Percentiles rank a stretch among this genome's conserved stretches.
These are phyloP conservation scores for Pisolithus albus DNA, from an alignment of 768 basidiomycete genomes.

Conservation along the genomic window DNA sequence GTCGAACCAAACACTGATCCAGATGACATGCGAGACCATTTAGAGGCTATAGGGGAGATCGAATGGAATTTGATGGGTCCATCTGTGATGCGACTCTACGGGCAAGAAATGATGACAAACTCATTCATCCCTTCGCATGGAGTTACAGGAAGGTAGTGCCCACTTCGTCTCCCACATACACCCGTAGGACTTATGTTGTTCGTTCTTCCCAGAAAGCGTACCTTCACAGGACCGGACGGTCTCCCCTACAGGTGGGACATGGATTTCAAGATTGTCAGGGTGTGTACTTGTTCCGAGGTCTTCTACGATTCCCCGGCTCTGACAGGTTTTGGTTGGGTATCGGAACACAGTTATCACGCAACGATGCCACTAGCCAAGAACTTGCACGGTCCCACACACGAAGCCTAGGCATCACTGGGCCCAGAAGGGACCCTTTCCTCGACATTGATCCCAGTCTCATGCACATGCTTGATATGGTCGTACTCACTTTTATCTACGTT, in stretches of 20 bases:
- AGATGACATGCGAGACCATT: conserved; percentile 22
- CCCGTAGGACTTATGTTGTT: not conserved
- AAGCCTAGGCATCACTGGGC: conserved; percentile 15
- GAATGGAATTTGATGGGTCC: conserved; percentile 28
- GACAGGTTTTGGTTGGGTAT: not conserved
- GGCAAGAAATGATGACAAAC: conserved; percentile 18
- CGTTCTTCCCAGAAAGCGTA: conserved; percentile 13
- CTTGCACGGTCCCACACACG: conserved; percentile 17
- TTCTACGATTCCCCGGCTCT: not conserved
- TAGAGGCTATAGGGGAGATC: conserved; percentile 28
- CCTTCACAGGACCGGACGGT: conserved; percentile 30
- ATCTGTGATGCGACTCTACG: conserved; percentile 25
- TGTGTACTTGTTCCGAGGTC: conserved; percentile 5
- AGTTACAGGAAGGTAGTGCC: conserved; percentile 9
- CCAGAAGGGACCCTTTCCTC: conserved; percentile 12
- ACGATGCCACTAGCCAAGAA: conserved; percentile 10
- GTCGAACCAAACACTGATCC: conserved; percentile 17
- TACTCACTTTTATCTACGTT: conserved; percentile 28
- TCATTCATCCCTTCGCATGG: conserved; percentile 21
- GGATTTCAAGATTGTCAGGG: conserved; percentile 4
- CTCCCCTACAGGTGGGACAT: conserved; percentile 30
- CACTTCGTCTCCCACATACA: not conserved
- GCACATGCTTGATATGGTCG: conserved; percentile 22
- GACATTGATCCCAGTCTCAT: conserved; percentile 14
- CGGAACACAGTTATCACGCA: conserved; percentile 12